A percentile compares a stretch with the other conserved stretches of the same genome.
Conservation (phyloP, 768 basidiomycete species). For the Strobilomyces dryophilus region DNA sequence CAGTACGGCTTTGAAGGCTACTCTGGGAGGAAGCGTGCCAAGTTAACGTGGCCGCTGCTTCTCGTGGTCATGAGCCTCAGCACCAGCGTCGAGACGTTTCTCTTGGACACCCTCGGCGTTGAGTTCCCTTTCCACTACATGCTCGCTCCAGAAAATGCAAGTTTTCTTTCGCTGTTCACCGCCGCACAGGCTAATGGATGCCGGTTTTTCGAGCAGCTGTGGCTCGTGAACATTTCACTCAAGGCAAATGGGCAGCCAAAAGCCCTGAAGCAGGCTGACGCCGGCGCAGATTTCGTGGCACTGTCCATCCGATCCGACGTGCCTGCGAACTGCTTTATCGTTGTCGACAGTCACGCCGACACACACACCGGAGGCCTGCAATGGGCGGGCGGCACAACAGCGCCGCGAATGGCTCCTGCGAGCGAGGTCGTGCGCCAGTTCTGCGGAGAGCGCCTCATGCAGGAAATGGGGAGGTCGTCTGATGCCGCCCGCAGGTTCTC, state of each 20-base stretch:
- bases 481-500: background rate
- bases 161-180: rapidly evolving
- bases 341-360: background rate
- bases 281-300: background rate
- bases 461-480: background rate
- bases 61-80: background rate
- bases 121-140: background rate
- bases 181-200: background rate
- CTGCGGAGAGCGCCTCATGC: background rate
- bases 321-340: background rate
- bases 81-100: background rate
- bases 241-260: background rate
- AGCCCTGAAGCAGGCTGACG: background rate
- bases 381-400: background rate
- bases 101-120: background rate
- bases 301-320: background rate
- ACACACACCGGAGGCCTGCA: background rate
- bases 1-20: background rate
- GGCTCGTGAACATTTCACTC: background rate
- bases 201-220: too few relatives aligned
- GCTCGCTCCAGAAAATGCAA: background rate
- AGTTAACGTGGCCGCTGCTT: background rate
- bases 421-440: background rate
- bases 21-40: background rate
- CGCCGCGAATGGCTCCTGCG: background rate